These are phyloP conservation scores for Sarocladiaceae sp. DNA, from an alignment of 2,329 filamentous ascomycete genomes.

Conservation along the genomic window DNA sequence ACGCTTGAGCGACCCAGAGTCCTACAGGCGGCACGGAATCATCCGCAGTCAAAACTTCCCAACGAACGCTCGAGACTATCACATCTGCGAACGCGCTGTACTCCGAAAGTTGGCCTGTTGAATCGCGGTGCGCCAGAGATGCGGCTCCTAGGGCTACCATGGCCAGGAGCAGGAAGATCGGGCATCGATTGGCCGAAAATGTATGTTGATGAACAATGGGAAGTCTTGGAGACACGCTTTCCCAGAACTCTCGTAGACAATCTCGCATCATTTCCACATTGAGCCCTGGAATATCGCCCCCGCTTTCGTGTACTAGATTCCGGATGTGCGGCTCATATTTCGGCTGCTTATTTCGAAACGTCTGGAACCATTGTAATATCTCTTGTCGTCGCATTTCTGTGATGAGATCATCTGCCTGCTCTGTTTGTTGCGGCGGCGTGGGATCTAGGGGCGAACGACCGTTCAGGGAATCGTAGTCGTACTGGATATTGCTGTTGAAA, in stretches of 20 bases:
- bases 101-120: conserved; percentile 36
- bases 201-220: conserved; percentile 86
- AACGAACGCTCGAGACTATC: conserved; percentile 66
- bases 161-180: conserved; percentile 55
- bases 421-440: conserved; percentile 32
- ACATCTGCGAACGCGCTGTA: conserved; percentile 46
- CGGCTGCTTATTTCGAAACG: conserved; percentile 37
- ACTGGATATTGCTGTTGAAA: conserved; percentile 44
- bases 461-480: conserved; percentile 44
- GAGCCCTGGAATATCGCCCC: conserved; percentile 41
- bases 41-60: conserved; percentile 75
- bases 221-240: conserved; percentile 75
- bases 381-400: conserved; percentile 39
- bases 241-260: conserved; percentile 83
- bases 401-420: conserved; percentile 37
- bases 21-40: conserved; percentile 80
- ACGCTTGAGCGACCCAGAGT: conserved; percentile 80
- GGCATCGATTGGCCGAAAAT: conserved; percentile 71
- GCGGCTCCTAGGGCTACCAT: conserved; percentile 76
- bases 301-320: conserved; percentile 31
- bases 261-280: conserved; percentile 77
- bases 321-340: conserved; percentile 27
- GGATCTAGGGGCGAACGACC: conserved; percentile 40
- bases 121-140: conserved; percentile 62
- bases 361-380: conserved; percentile 35